Base-by-base conservation (phyloP, 1,284 basidiomycete genomes). In the Tetrapyrgos nigripes region DNA sequence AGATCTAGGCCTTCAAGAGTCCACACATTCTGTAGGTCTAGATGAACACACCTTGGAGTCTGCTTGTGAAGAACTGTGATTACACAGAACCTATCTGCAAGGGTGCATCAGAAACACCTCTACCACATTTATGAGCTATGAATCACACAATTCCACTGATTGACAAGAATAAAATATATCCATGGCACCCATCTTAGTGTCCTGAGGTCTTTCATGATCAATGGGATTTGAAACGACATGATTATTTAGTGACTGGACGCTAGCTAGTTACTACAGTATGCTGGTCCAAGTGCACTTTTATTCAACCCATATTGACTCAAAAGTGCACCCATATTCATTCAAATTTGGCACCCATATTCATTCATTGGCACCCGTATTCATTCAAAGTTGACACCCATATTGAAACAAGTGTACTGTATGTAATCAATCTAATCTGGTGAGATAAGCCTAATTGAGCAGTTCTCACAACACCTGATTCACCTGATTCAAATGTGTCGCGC, bases 141-240 rank as follows among this genome's bases (percentile, higher is more conserved):
- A 78, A 78, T 45, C 76, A 78, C 28, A 24, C 40, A 0, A 76
- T 77, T 0, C 73, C 72, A 0, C 23, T 78, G 1, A 73, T 77
- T 10, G 69, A 78, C 31, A 61, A 65, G 9, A 50, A 46, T 0
- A 66, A 67, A 11, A 51, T 68, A 0, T 75, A 76, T 45, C 65
- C 66, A 0, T 76, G 71, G 73, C 43, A 64, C 1, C 64, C 68
- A n/a, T 55, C 54, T 19, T 1, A 55, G 0, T 77, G 75, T 52
- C 72, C 73, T 3, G 69, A 76, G 24, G 67, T 66, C 0, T 53
- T 76, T 1, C 0, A 60, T 0, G 45, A 61, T 0, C 67, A 71
- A 21, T 77, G 73, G 74, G 46, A 19, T 2, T 65, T 63, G 8
- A 76, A 76, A 26, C 33, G 59, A 0, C 57, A 68, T 4, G 64